phyloP scores from a whole-genome alignment of 768 basidiomycete species.

The Galerina marginata region DNA sequence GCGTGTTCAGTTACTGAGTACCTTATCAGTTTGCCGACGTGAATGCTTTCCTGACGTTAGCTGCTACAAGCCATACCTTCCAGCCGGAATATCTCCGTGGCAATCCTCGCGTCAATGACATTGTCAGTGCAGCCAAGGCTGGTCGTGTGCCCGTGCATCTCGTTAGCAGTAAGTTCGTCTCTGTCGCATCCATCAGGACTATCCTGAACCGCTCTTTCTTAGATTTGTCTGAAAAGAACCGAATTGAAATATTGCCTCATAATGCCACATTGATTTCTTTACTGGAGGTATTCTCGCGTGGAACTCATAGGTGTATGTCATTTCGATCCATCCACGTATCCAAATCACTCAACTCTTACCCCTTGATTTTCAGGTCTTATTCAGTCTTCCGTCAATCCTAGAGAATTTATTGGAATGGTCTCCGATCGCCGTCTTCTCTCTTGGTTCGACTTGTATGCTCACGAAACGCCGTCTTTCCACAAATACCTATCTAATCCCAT shows the following conservation, averaged over 20 bases:
- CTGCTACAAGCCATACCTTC: constrained; percentile 78
- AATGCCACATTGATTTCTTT: constrained; percentile 69
- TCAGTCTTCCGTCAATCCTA: constrained; percentile 46
- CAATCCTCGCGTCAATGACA: constrained; percentile 66
- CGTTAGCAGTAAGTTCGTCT: constrained; percentile 69
- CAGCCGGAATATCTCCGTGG: constrained; percentile 62
- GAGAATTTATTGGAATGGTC: constrained; percentile 69
- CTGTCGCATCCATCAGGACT: neutral
- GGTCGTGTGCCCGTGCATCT: constrained; percentile 77
- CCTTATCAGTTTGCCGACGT: constrained; percentile 75
- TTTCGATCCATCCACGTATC: neutral
- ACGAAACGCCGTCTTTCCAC: constrained; percentile 49
- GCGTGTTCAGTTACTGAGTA: constrained; percentile 2
- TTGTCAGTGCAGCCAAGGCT: constrained; percentile 74
- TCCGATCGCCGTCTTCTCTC: constrained; percentile 75
- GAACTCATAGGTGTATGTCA: constrained; percentile 69
- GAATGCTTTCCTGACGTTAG: constrained; percentile 85
- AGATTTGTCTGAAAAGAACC: constrained; percentile 90
- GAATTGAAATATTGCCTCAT: constrained; percentile 65
- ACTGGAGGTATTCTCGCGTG: constrained; percentile 69
- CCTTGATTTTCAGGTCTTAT: constrained; percentile 54
- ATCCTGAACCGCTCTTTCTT: constrained; percentile 3
- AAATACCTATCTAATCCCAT: constrained; percentile 61
- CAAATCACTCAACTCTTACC: neutral
- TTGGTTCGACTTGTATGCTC: constrained; percentile 67